These are phyloP conservation scores for Daldinia caldariorum DNA, from an alignment of 495 filamentous ascomycete genomes.

Conservation along the genomic window DNA sequence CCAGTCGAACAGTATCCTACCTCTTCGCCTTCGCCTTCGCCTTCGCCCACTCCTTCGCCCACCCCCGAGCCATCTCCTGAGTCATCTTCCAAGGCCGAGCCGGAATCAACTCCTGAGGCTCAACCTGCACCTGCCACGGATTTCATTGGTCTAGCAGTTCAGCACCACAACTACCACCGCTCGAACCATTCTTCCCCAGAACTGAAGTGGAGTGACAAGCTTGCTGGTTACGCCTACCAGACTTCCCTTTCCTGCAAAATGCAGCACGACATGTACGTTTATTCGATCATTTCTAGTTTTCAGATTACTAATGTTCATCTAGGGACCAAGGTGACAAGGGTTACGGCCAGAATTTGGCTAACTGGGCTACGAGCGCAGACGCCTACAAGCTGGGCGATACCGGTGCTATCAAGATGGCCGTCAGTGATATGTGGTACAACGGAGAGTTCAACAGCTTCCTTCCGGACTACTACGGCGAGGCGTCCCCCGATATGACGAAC, in stretches of 20 bases:
- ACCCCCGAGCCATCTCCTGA: constrained; percentile 25
- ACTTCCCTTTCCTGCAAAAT: constrained; percentile 70
- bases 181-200: constrained; percentile 77
- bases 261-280: constrained; percentile 77
- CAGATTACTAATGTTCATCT: constrained; percentile 35
- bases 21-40: neutral
- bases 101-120: neutral
- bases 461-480: constrained; percentile 51
- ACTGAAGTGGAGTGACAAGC: constrained; percentile 69
- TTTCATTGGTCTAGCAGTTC: constrained; percentile 63
- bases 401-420: constrained; percentile 66
- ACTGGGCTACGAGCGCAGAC: constrained; percentile 49
- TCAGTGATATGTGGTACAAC: constrained; percentile 87
- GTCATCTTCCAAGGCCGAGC: neutral
- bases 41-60: neutral
- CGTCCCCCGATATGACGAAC: constrained; percentile 63
- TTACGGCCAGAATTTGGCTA: constrained; percentile 89
- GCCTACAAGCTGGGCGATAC: constrained; percentile 45
- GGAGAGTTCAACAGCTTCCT: constrained; percentile 66
- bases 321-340: constrained; percentile 65
- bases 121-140: constrained; percentile 4
- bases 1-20: constrained; percentile 11
- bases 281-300: neutral
- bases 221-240: constrained; percentile 68
- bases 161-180: constrained; percentile 88